Conservation (phyloP, 768 basidiomycete species). For the Mycena floridula region DNA sequence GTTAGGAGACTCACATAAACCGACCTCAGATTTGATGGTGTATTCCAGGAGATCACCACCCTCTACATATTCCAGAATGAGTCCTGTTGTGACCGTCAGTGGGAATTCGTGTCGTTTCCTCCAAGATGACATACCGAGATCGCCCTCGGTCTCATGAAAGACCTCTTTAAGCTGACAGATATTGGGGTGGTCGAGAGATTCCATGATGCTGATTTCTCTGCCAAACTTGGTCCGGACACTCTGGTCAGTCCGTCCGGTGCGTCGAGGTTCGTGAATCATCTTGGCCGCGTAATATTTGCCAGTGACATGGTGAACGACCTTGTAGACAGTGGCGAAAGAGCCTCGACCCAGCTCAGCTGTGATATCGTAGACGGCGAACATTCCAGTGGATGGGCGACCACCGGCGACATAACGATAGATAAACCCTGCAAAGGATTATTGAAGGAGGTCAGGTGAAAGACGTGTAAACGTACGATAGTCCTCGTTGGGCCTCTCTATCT, state of each 20-base stretch:
- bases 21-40: conserved; percentile 41
- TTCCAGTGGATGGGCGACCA: conserved; percentile 40
- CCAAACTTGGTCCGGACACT: conserved; percentile 34
- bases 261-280: conserved; percentile 62
- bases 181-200: conserved; percentile 71
- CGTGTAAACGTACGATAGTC: conserved; percentile 68
- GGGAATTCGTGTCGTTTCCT: too few relatives aligned
- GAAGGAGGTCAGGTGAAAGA: background rate
- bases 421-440: conserved; percentile 44
- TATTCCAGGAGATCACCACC: conserved; percentile 88
- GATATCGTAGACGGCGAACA: conserved; percentile 65
- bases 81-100: conserved; percentile 37
- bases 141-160: conserved; percentile 55
- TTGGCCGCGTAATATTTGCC: conserved; percentile 85
- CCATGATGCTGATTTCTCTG: conserved; percentile 76
- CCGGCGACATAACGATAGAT: conserved; percentile 63
- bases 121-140: conserved; percentile 57
- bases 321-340: conserved; percentile 86
- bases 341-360: conserved; percentile 78
- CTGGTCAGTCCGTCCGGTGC: conserved; percentile 22
- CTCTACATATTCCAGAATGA: conserved; percentile 79
- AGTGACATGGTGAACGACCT: conserved; percentile 65
- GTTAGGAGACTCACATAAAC: background rate
- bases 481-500: conserved; percentile 42
- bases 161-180: conserved; percentile 77